Base-by-base conservation (phyloP, 345 rosid species). In the Eucalyptus cloeziana region DNA sequence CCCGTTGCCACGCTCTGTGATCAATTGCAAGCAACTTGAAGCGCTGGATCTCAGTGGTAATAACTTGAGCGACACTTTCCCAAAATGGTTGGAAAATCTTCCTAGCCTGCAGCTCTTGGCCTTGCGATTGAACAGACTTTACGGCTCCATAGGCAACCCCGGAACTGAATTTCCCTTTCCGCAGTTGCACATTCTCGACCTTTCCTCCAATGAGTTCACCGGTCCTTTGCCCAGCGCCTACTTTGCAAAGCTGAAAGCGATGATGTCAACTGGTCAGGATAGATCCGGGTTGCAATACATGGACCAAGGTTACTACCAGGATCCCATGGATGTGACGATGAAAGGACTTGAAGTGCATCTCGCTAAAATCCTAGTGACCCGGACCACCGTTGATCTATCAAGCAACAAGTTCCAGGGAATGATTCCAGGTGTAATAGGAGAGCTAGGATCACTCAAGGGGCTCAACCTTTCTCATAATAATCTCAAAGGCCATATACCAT, bases 191-290 rank as follows among this genome's bases (percentile, higher is more conserved):
- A 90, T 91, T 52, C 24, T 91, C 17, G 90, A 91, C 31, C 50
- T 91, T 49, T 90, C 93, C 8, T 43, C 83, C 60, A 90, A 90
- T 79, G 62, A 87, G 13, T 51, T 91, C 87, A 85, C 51, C 3
- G 89, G 93, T 24, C 50, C 71, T 50, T 43, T 91, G 30, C 88
- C 88, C 13, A 37, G 47, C 4, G 21, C 58, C 24, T 87, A 87
- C 37, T 27, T 87, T 44, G 21, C 0, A 8, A 24, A 47, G 3
- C 31, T 87, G 51, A 58, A 24, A 64, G 88, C 81, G 7, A 87
- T 90, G 86, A 60, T 76, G 87, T 30, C 17, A 2, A 83, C 9
- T 21, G 15, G 56, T 15, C 49, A 91, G 3, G 43, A 50, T 22
- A 47, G 44, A 56, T 58, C 15, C 0, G 44, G 4, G 37, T 17